Evolutionary conservation across 2,329 filamentous ascomycete genomes (phyloP).

Genomic region (Zarea fungicola): DNA sequence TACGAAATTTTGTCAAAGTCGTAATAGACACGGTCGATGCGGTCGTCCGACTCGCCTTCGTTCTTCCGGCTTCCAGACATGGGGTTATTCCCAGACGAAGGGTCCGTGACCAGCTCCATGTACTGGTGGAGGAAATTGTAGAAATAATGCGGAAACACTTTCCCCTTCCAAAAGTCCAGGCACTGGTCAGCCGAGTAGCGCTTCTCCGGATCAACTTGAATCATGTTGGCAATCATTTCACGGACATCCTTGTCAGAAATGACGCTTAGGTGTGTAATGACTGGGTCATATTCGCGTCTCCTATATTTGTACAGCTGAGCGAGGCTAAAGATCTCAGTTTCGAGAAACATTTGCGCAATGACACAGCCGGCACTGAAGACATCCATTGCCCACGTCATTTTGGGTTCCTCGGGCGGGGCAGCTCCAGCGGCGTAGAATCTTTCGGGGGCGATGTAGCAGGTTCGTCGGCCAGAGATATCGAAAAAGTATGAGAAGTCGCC

Average conservation of each 20-base stretch:
- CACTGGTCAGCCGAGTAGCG: conserved; percentile 93
- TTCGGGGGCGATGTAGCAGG: conserved; percentile 93
- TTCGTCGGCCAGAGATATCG: conserved; percentile 83
- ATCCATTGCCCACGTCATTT: conserved; percentile 90
- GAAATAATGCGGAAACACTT: conserved; percentile 93
- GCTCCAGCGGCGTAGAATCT: conserved; percentile 73
- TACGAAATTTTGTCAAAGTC: conserved; percentile 99
- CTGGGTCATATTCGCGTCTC: conserved; percentile 85
- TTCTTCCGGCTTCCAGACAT: conserved; percentile 64
- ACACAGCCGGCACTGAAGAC: conserved; percentile 96
- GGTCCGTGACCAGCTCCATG: conserved; percentile 92
- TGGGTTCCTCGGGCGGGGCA: conserved; percentile 53
- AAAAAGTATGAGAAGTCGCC: conserved; percentile 98
- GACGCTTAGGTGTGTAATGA: conserved; percentile 71
- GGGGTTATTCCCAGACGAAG: conserved; percentile 70
- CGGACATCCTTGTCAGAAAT: conserved; percentile 84
- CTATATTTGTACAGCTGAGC: conserved; percentile 95
- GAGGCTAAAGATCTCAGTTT: conserved; percentile 94
- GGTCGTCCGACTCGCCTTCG: conserved; percentile 81
- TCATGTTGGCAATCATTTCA: conserved; percentile 92
- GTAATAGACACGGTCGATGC: conserved; percentile 86
- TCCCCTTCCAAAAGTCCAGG: conserved; percentile 83
- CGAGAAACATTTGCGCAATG: conserved; percentile 91
- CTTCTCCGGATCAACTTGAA: conserved; percentile 85
- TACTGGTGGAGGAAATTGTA: conserved; percentile 97